Conservation (phyloP, 257 asterid species). For the Penstemon eatonii region DNA sequence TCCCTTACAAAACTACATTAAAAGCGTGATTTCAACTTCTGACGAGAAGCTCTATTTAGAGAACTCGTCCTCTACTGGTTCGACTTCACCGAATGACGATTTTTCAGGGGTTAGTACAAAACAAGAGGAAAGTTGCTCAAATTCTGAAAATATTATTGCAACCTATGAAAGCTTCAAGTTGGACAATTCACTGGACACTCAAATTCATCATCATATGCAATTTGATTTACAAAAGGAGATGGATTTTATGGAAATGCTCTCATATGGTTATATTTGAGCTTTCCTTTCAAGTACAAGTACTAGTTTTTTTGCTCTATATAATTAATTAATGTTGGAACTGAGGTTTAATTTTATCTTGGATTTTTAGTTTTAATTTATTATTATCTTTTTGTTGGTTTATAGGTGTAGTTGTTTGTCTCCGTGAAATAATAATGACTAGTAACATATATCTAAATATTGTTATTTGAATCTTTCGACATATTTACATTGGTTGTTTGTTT, state of each 20-base stretch:
- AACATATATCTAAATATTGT: no score
- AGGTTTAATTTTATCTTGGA: not conserved
- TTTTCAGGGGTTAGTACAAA: not conserved
- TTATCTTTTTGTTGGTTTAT: no score
- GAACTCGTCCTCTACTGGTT: conserved; percentile 27
- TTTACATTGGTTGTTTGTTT: no score
- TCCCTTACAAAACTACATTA: conserved; percentile 55
- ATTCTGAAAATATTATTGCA: not conserved
- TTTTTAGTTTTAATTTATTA: not conserved
- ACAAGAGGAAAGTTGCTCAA: not conserved
- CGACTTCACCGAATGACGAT: conserved; percentile 22
- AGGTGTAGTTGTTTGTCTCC: no score
- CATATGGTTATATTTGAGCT: conserved; percentile 37
- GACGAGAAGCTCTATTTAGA: conserved; percentile 22
- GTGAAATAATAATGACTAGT: no score
- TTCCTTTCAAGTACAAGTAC: not conserved
- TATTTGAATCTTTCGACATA: no score
- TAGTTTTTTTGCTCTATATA: not conserved
- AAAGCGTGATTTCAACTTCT: conserved; percentile 29
- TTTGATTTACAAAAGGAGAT: conserved; percentile 49
- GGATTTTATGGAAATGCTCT: conserved; percentile 58
- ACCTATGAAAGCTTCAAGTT: conserved; percentile 29
- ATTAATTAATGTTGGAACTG: not conserved
- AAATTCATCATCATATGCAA: conserved; percentile 35
- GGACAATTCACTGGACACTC: conserved; percentile 29